Conservation (phyloP, 495 filamentous ascomycete genomes). For the Tuber brumale region DNA sequence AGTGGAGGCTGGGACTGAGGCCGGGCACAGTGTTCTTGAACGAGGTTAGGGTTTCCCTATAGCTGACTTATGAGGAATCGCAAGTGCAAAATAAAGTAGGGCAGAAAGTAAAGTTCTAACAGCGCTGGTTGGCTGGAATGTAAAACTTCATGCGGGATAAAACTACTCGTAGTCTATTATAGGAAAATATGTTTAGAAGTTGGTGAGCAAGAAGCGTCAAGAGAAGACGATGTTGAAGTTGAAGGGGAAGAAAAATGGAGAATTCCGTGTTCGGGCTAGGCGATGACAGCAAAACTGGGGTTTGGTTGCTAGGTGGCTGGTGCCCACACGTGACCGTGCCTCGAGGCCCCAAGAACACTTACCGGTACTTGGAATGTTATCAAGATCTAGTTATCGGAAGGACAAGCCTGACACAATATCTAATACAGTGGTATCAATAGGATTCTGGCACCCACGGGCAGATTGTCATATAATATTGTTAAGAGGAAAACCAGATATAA, state of each 20-base stretch:
- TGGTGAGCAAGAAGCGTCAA: neutral
- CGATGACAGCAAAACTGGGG: slow-evolving; percentile 5
- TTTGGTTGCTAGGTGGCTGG: neutral
- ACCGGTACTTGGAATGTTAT: neutral
- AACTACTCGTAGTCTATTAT: neutral
- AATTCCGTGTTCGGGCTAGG: slow-evolving; percentile 1
- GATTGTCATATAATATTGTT: neutral
- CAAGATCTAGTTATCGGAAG: neutral
- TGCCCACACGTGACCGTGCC: neutral
- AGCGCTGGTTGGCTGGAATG: neutral
- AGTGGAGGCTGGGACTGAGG: neutral
- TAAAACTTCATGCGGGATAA: neutral
- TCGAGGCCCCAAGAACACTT: neutral
- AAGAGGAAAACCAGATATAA: neutral
- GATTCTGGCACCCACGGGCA: neutral
- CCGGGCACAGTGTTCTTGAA: slow-evolving; percentile 2
- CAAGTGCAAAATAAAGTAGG: neutral
- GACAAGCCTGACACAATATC: neutral
- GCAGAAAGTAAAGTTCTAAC: neutral
- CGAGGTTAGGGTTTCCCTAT: slow-evolving; percentile 3
- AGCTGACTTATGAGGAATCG: neutral
- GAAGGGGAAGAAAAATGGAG: slow-evolving; percentile 3
- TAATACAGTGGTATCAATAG: neutral
- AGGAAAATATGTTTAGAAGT: neutral
- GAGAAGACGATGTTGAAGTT: neutral